Base-by-base conservation (phyloP, 2,329 filamentous ascomycete genomes). In the Fusarium marasasianum region DNA sequence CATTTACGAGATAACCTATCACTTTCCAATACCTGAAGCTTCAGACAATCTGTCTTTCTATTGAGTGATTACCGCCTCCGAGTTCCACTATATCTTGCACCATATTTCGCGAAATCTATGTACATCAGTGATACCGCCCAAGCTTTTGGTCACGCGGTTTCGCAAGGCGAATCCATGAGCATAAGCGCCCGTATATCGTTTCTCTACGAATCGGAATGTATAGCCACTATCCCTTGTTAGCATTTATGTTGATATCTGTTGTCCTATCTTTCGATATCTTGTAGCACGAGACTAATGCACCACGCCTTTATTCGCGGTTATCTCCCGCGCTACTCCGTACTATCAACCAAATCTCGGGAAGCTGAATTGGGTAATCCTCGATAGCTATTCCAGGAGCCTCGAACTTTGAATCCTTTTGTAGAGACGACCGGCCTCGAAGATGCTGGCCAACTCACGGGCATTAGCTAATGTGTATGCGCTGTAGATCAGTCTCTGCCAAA, bases 221-320 rank as follows among this genome's bases (percentile, higher is more conserved):
- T 31, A 17, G 24, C 7, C 4, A n/a, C 24, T 29, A 18, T n/a
- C 14, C 11, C 12, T 45, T 41, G 53, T 54, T 10, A 5, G 5
- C 12, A 35, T 14, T 29, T 8, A 43, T 48, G 29, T 29, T 56
- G 20, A 50, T 37, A 37, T 48, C 37, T 18, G 43, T 6, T 29
- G 5, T 43, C 53, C 31, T 43, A 58, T 58, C 66, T 70, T 45
- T 58, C 33, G 14, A 57, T 43, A 40, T 44, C 18, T 63, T 26
- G 48, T 35, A 50, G n/a, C 31, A 63, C 38, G 33, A 40, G 35
- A 59, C 66, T 64, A 64, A 69, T 64, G 65, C 65, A 64, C 41
- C 29, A 20, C 40, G 51, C 45, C 59, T 59, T 26, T 53, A 44
- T 65, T 63, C 33, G 35, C 47, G 40, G 18, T 31, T 63, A 53